Evolutionary conservation across 768 basidiomycete species (phyloP).

Genomic region (Flagelloscypha sp.): DNA sequence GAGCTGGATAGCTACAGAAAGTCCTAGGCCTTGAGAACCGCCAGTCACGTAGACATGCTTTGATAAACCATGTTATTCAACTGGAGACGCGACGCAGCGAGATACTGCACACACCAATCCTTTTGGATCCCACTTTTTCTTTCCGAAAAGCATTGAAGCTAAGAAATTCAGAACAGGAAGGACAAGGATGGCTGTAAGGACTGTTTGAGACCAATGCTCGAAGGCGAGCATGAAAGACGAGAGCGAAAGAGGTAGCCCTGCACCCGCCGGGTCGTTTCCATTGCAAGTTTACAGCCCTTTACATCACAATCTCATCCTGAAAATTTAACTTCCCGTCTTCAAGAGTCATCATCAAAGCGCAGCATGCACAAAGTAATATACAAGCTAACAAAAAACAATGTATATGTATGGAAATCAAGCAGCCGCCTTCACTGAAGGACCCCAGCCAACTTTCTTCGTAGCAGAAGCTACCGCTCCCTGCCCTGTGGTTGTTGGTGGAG

Average conservation of each 20-base stretch:
- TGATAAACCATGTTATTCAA: background rate
- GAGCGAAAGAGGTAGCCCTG: too few relatives aligned
- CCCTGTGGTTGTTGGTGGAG: constrained; percentile 9
- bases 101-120: constrained; percentile 23
- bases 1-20: constrained; percentile 53
- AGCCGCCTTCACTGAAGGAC: background rate
- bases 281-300: too few relatives aligned
- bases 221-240: too few relatives aligned
- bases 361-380: too few relatives aligned
- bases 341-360: too few relatives aligned
- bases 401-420: background rate
- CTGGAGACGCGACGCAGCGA: background rate
- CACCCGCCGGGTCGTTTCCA: too few relatives aligned
- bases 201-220: too few relatives aligned
- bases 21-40: constrained; percentile 59
- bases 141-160: constrained; percentile 14
- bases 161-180: constrained; percentile 4
- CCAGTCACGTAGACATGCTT: constrained; percentile 76
- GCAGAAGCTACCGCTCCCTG: background rate
- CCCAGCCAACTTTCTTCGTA: background rate
- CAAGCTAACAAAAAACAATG: constrained; percentile 1
- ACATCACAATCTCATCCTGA: too few relatives aligned
- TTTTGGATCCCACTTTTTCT: constrained; percentile 35
- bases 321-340: too few relatives aligned
- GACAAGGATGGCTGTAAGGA: background rate